phyloP scores from a whole-genome alignment of 371 early-diverging fungal species.

The Apophysomyces sp. region DNA sequence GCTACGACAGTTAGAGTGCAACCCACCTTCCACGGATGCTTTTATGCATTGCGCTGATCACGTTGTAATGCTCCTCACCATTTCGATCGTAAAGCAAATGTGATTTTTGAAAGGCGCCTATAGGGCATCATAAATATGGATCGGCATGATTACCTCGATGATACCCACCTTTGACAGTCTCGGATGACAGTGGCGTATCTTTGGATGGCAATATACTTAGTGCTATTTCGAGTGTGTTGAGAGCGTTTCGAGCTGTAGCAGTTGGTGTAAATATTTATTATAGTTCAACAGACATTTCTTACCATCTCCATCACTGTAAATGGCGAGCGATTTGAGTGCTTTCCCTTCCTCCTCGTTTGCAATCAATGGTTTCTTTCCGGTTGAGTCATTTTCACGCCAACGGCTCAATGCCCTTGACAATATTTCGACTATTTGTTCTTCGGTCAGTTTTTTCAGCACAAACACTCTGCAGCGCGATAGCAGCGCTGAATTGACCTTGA shows the following conservation, averaged over 20 bases:
- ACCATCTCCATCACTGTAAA: slow-evolving; percentile 73
- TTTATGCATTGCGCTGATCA: slow-evolving; percentile 88
- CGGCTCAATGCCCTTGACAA: slow-evolving; percentile 54
- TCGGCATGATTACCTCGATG: neutral
- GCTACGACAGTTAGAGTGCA: neutral
- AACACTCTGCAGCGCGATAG: slow-evolving; percentile 82
- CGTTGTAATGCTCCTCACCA: slow-evolving; percentile 88
- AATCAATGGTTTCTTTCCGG: slow-evolving; percentile 1
- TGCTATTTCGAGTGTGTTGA: slow-evolving; percentile 72
- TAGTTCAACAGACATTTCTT: slow-evolving; percentile 4
- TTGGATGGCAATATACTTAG: slow-evolving; percentile 36
- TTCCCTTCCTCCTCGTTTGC: slow-evolving; percentile 30
- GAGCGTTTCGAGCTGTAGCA: slow-evolving; percentile 58
- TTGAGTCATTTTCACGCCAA: slow-evolving; percentile 37
- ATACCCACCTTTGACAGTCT: slow-evolving; percentile 32
- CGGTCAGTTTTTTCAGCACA: slow-evolving; percentile 63
- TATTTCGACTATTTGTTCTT: slow-evolving; percentile 58
- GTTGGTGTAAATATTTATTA: neutral
- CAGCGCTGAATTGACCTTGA: slow-evolving; percentile 80
- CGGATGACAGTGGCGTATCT: slow-evolving; percentile 12
- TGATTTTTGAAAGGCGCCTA: slow-evolving; percentile 72
- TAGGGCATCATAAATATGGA: neutral
- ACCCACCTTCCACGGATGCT: slow-evolving; percentile 72
- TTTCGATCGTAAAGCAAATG: slow-evolving; percentile 80
- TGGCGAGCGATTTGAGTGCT: slow-evolving; percentile 48